Evolutionary conservation across 306 rosid species (phyloP).

Genomic region (Vachellia pachyceras): DNA sequence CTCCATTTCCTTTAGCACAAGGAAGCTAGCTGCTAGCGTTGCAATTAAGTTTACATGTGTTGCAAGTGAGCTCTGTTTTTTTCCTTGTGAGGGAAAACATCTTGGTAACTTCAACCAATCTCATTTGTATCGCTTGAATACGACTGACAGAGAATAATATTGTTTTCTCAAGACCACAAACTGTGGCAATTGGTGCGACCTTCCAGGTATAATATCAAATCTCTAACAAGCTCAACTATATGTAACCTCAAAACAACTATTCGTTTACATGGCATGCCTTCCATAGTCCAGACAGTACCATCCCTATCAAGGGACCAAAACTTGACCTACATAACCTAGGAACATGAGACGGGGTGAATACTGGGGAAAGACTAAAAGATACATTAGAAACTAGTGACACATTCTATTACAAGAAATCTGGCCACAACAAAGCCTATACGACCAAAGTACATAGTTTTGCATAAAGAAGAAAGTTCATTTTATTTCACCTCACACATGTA

Average conservation of each 20-base stretch:
- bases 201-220: too few species aligned
- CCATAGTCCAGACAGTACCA: background rate
- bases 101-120: background rate
- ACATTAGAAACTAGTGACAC: background rate
- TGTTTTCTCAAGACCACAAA: too few species aligned
- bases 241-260: too few species aligned
- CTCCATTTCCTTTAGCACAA: background rate
- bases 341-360: background rate
- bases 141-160: background rate
- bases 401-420: background rate
- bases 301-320: background rate
- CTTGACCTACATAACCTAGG: background rate
- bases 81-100: background rate
- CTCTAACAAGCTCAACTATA: too few species aligned
- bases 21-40: background rate
- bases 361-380: background rate
- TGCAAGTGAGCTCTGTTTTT: background rate
- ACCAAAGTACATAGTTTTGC: background rate
- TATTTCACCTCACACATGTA: slow-evolving; percentile 17
- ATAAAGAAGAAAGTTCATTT: background rate
- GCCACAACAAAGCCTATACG: background rate
- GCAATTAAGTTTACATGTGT: background rate
- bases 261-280: background rate
- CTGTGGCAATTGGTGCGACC: too few species aligned
- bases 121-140: background rate